Evolutionary conservation across 2,329 filamentous ascomycete species (phyloP).

Genomic region (Nemania serpens): DNA sequence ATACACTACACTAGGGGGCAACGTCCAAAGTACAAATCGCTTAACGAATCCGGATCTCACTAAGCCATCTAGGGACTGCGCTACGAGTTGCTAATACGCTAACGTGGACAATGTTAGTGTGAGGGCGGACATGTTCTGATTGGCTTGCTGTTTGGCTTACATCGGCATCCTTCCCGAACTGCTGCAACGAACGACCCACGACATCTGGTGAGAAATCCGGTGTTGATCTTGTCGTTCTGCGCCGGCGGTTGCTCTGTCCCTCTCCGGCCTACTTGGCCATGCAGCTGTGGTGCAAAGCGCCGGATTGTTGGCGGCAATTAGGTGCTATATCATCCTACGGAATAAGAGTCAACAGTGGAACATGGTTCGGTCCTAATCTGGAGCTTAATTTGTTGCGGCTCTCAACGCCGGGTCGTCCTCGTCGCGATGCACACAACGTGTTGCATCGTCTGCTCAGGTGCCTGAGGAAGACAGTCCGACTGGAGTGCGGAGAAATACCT

Average conservation of each 20-base stretch:
- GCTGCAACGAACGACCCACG: slow-evolving; percentile 8
- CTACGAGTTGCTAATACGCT: slow-evolving; percentile 2
- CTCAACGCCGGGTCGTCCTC: neutral
- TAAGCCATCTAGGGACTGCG: slow-evolving; percentile 2
- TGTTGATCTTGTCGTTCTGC: slow-evolving; percentile 21
- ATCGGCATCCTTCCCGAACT: slow-evolving; percentile 25
- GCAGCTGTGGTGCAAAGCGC: neutral
- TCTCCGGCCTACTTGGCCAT: slow-evolving; percentile 21
- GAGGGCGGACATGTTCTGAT: slow-evolving; percentile 7
- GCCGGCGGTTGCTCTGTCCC: slow-evolving; percentile 20
- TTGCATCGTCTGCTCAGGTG: slow-evolving; percentile 23
- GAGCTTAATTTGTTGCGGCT: slow-evolving; percentile 13
- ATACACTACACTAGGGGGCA: slow-evolving; percentile 9
- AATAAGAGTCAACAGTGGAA: slow-evolving; percentile 19
- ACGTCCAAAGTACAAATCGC: slow-evolving; percentile 29
- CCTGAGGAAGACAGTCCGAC: slow-evolving; percentile 31
- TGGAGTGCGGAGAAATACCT: slow-evolving; percentile 41
- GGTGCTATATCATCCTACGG: slow-evolving; percentile 31
- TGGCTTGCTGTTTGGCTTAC: slow-evolving; percentile 15
- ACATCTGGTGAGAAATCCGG: slow-evolving; percentile 13
- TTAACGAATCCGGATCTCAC: slow-evolving; percentile 33
- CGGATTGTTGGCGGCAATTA: slow-evolving; percentile 12
- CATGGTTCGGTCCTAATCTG: slow-evolving; percentile 23
- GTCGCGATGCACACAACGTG: slow-evolving; percentile 12
- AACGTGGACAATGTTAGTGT: slow-evolving; percentile 2